These are phyloP conservation scores for Wickerhamomyces chaumierensis DNA, from an alignment of 805 yeast genomes.

Conservation along the genomic window DNA sequence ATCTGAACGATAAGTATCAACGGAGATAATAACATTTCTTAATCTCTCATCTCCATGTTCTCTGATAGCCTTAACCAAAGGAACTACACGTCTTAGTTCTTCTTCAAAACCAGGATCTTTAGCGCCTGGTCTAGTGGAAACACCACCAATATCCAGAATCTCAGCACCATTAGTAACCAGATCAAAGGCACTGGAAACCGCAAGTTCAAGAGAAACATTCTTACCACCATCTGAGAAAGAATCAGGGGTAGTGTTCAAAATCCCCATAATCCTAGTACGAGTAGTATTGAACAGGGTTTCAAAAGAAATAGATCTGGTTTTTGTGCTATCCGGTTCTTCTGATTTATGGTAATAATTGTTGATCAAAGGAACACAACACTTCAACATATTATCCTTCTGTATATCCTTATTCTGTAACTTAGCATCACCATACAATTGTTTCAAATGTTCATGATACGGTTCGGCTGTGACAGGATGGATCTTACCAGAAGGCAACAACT, in stretches of 20 bases:
- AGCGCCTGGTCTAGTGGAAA: constrained; percentile 85
- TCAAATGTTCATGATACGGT: constrained; percentile 58
- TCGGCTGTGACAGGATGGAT: constrained; percentile 84
- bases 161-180: constrained; percentile 53
- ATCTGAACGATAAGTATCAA: constrained; percentile 76
- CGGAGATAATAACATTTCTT: constrained; percentile 44
- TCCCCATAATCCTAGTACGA: constrained; percentile 73
- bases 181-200: constrained; percentile 32
- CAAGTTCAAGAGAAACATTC: constrained; percentile 25
- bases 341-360: too few relatives aligned
- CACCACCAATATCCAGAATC: constrained; percentile 89
- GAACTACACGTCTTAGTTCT: constrained; percentile 62
- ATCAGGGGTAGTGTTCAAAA: constrained; percentile 85
- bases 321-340: too few relatives aligned
- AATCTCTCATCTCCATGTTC: constrained; percentile 23
- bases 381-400: constrained; percentile 40
- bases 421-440: constrained; percentile 33
- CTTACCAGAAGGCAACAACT: constrained; percentile 53
- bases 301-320: constrained; percentile 20
- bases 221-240: constrained; percentile 88
- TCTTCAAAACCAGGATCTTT: constrained; percentile 46
- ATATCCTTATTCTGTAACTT: constrained; percentile 17
- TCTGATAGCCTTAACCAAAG: constrained; percentile 55
- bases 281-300: constrained; percentile 33
- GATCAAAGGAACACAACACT: constrained; percentile 37